These are phyloP conservation scores for Nitzschia putrida DNA, from an alignment of 108 stramenopile genomes.

Conservation along the genomic window DNA sequence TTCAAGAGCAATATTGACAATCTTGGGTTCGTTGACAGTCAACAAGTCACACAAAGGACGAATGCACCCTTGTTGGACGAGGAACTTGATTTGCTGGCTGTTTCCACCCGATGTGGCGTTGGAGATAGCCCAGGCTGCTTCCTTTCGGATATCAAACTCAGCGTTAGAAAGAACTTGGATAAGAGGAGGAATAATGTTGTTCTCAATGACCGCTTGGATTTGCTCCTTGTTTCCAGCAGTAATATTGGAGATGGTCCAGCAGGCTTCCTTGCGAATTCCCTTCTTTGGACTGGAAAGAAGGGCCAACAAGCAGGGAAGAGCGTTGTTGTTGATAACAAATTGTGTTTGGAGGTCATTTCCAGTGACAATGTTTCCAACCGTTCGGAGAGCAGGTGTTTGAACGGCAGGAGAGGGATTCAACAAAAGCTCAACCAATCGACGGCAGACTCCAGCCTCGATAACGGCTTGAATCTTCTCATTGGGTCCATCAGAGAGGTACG, in stretches of 20 bases:
- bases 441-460: slow-evolving; percentile 95
- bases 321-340: slow-evolving; percentile 94
- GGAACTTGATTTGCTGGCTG: slow-evolving; percentile 89
- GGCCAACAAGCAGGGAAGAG: slow-evolving; percentile 90
- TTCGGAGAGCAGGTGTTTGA: slow-evolving; percentile 96
- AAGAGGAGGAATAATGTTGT: slow-evolving; percentile 93
- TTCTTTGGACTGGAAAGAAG: slow-evolving; percentile 93
- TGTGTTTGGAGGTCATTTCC: slow-evolving; percentile 96
- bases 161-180: slow-evolving; percentile 90
- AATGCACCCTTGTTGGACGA: slow-evolving; percentile 94
- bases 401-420: slow-evolving; percentile 90
- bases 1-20: slow-evolving; percentile 96
- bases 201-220: slow-evolving; percentile 96
- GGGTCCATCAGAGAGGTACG: slow-evolving; percentile 94
- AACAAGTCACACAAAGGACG: slow-evolving; percentile 91
- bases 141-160: slow-evolving; percentile 99
- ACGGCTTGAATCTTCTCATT: slow-evolving; percentile 99
- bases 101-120: slow-evolving; percentile 98
- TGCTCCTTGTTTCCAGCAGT: slow-evolving; percentile 98
- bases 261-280: slow-evolving; percentile 98
- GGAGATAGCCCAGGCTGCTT: slow-evolving; percentile 98
- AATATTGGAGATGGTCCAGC: slow-evolving; percentile 99
- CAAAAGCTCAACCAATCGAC: slow-evolving; percentile 93
- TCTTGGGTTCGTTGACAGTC: slow-evolving; percentile 91
- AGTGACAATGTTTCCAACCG: slow-evolving; percentile 98